phyloP scores from a whole-genome alignment of 2,329 filamentous ascomycete species.

The Atkinsonella texensis region DNA sequence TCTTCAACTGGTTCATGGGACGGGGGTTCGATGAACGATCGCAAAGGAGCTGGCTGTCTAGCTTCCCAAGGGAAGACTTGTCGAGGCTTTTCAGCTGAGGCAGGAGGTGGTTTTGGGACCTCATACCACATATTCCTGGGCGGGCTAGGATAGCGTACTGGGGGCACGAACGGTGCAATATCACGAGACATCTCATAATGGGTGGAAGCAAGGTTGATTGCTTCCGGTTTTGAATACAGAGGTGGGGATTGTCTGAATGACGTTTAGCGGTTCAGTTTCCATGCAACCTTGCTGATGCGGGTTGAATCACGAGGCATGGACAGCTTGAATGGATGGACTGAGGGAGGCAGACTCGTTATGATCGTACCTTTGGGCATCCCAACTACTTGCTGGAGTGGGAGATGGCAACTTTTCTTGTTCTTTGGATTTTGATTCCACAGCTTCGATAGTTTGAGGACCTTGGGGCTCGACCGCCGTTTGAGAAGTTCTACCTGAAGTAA shows the following conservation, averaged over 20 bases:
- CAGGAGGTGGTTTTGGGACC: conserved; percentile 54
- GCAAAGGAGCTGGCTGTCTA: conserved; percentile 47
- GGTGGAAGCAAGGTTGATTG: conserved; percentile 64
- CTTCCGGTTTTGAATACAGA: conserved; percentile 65
- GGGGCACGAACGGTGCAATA: conserved; percentile 62
- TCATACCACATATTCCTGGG: conserved; percentile 84
- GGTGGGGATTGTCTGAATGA: conserved; percentile 47
- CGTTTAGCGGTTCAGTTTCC: conserved; percentile 8
- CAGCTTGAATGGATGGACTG: neutral
- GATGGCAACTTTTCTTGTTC: neutral
- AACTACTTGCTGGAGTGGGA: conserved; percentile 23
- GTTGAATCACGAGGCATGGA: neutral
- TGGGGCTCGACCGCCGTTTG: neutral
- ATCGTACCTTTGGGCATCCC: conserved; percentile 43
- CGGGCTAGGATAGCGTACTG: conserved; percentile 66
- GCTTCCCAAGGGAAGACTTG: conserved; percentile 89
- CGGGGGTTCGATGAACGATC: conserved; percentile 40
- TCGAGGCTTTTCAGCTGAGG: conserved; percentile 40
- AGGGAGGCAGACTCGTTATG: conserved; percentile 10
- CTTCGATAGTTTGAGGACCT: neutral
- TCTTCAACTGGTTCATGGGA: conserved; percentile 13
- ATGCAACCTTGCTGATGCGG: neutral
- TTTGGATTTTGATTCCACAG: neutral
- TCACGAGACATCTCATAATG: conserved; percentile 79
- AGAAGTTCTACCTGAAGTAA: neutral